Conservation (phyloP, 1,284 basidiomycete species). For the Ustilago hordei region DNA sequence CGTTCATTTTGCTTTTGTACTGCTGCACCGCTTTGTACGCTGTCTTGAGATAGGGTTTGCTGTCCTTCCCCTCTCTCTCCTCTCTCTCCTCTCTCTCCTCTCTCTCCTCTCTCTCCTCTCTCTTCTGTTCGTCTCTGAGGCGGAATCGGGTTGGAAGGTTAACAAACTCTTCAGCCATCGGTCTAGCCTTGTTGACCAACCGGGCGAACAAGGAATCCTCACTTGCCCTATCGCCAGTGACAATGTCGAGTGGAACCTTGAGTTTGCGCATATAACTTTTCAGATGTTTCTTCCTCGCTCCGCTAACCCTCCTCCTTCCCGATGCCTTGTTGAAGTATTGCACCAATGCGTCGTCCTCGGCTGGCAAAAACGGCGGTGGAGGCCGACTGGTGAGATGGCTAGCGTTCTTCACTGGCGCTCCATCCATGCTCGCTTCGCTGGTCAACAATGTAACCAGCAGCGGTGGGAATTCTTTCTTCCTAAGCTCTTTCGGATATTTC, state of each 20-base stretch:
- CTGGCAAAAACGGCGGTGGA: conserved; percentile 39
- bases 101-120: not conserved
- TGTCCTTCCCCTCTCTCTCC: not conserved
- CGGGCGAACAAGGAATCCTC: conserved; percentile 3
- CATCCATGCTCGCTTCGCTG: conserved; percentile 26
- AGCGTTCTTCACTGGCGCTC: conserved; percentile 16
- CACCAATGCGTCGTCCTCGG: conserved; percentile 29
- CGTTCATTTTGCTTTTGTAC: conserved; percentile 15
- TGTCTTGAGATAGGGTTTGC: not conserved
- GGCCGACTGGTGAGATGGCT: conserved; percentile 15
- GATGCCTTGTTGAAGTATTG: conserved; percentile 16
- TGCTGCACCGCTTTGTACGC: not conserved
- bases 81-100: not conserved
- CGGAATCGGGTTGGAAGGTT: conserved; percentile 6
- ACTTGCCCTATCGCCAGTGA: not conserved
- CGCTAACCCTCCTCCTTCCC: conserved; percentile 15
- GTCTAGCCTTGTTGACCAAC: conserved; percentile 11
- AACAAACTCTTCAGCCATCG: not conserved
- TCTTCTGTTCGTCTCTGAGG: not conserved
- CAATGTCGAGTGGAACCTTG: conserved; percentile 26
- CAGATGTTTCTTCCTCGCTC: conserved; percentile 17
- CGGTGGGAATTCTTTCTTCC: conserved; percentile 4
- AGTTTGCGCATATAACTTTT: conserved; percentile 31
- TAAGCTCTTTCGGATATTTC: not conserved
- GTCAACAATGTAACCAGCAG: conserved; percentile 21